These are phyloP conservation scores for Castanea mollissima DNA, from an alignment of 306 rosid species.

Conservation along the genomic window DNA sequence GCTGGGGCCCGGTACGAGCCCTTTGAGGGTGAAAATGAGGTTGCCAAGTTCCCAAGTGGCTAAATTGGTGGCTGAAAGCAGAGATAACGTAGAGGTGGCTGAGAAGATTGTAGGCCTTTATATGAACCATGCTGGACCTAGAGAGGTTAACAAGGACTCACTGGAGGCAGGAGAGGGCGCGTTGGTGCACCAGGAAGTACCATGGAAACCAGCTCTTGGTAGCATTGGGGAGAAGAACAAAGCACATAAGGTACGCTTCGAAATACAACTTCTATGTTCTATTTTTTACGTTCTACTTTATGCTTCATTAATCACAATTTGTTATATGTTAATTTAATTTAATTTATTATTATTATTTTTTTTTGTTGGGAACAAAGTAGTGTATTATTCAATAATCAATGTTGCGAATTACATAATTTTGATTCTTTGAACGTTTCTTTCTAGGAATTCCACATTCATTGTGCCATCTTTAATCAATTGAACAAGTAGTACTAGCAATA, in stretches of 20 bases:
- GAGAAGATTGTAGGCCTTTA: constrained; percentile 64
- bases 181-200: constrained; percentile 11
- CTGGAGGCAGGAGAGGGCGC: neutral
- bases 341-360: too few relatives aligned
- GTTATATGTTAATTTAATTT: too few relatives aligned
- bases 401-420: too few relatives aligned
- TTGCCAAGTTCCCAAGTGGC: constrained; percentile 62
- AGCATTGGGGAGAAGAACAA: constrained; percentile 17
- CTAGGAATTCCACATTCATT: too few relatives aligned
- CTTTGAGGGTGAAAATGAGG: constrained; percentile 56
- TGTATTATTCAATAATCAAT: too few relatives aligned
- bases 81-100: constrained; percentile 48
- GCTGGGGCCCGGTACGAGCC: constrained; percentile 14
- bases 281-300: too few relatives aligned
- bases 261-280: fast-evolving
- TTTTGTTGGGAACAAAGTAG: neutral
- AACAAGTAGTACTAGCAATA: neutral
- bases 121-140: constrained; percentile 17
- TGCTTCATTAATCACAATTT: fast-evolving
- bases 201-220: constrained; percentile 30
- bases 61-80: constrained; percentile 61
- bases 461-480: neutral
- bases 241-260: constrained; percentile 41
- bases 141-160: constrained; percentile 9
- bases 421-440: too few relatives aligned